Conservation (phyloP, 805 yeast genomes). For the Saccharomycopsis fodiens region DNA sequence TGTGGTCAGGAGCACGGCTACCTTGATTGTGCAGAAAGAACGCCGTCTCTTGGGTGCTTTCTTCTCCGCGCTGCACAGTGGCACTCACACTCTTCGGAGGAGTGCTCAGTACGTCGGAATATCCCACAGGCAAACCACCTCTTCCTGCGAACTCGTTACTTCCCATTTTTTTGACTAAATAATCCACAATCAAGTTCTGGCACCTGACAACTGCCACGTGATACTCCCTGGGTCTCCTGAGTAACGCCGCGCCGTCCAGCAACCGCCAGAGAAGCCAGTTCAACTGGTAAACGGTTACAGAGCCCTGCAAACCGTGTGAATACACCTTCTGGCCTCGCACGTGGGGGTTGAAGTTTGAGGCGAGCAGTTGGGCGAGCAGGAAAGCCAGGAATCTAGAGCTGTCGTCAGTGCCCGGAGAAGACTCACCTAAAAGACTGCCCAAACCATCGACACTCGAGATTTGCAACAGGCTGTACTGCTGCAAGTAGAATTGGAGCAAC, state of each 20-base stretch:
- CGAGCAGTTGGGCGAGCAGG: no score
- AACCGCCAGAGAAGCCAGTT: conserved; percentile 15
- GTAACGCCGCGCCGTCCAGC: conserved; percentile 1
- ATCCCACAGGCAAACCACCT: background rate
- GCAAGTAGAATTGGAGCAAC: conserved; percentile 5
- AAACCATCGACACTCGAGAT: conserved; percentile 2
- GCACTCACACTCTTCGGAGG: no score
- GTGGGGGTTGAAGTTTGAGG: background rate
- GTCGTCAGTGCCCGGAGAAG: background rate
- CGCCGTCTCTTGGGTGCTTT: no score
- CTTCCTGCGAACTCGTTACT: background rate
- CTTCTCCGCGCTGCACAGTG: no score
- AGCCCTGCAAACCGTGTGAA: background rate
- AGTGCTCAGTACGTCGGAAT: no score
- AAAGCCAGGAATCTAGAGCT: no score
- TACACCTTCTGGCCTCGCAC: background rate
- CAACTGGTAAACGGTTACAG: conserved; percentile 4
- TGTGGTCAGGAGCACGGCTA: no score
- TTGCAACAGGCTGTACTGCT: background rate
- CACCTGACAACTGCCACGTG: conserved; percentile 8
- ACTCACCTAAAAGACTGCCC: background rate
- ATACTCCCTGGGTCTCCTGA: conserved; percentile 6
- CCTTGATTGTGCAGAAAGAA: no score
- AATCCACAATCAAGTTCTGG: conserved; percentile 13
- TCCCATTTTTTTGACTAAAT: background rate